phyloP scores from a whole-genome alignment of 768 basidiomycete genomes.

The Lactarius deliciosus region DNA sequence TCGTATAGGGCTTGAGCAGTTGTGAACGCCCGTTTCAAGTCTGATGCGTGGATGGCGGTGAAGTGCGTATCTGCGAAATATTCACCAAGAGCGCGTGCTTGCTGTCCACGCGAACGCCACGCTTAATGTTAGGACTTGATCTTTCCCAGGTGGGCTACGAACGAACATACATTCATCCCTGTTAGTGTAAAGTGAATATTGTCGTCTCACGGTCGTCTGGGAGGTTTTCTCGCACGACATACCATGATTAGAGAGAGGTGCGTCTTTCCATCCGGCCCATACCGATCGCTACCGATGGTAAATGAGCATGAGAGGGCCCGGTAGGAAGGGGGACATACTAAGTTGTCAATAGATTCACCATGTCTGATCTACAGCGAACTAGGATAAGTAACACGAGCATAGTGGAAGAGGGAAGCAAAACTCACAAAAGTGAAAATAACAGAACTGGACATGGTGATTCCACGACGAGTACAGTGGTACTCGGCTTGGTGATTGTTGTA shows the following conservation, averaged over 20 bases:
- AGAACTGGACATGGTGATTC: conserved; percentile 26
- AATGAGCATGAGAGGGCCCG: background rate
- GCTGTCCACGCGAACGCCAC: conserved; percentile 27
- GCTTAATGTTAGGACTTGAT: background rate
- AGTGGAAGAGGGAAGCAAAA: background rate
- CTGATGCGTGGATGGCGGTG: conserved; percentile 61
- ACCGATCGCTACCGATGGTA: conserved; percentile 39
- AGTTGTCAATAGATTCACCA: conserved; percentile 75
- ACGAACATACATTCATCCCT: conserved; percentile 38
- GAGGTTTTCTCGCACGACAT: background rate
- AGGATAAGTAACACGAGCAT: background rate
- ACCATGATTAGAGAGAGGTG: conserved; percentile 76
- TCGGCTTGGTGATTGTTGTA: background rate
- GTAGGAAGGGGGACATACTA: conserved; percentile 43
- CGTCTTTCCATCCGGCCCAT: conserved; percentile 79
- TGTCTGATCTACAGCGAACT: conserved; percentile 56
- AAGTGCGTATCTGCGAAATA: conserved; percentile 50
- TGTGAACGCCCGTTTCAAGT: conserved; percentile 59
- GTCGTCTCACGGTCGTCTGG: background rate
- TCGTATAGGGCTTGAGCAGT: conserved; percentile 59
- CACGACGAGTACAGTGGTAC: background rate
- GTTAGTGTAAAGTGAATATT: background rate
- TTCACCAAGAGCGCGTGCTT: conserved; percentile 48
- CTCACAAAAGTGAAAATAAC: conserved; percentile 36
- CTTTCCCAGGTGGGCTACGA: background rate